These are phyloP conservation scores for Corchorus capsularis DNA, from an alignment of 345 rosid species.

Conservation along the genomic window DNA sequence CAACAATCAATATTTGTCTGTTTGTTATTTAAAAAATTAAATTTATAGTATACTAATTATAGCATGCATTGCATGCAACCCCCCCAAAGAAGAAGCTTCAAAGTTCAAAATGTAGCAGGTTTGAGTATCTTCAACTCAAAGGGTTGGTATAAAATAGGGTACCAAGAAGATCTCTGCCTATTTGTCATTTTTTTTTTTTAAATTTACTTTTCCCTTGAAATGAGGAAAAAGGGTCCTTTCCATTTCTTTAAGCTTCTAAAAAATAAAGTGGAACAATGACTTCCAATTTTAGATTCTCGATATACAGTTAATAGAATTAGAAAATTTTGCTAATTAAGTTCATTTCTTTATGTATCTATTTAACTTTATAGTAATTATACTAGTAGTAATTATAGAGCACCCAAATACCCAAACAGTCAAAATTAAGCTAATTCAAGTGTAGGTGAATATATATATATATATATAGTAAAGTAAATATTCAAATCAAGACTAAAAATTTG, in stretches of 20 bases:
- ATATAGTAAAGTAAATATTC: too few relatives aligned
- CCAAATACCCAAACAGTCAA: neutral
- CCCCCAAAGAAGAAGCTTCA: neutral
- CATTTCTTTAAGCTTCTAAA: neutral
- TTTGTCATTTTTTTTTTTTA: neutral
- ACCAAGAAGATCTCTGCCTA: neutral
- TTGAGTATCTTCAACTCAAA: constrained; percentile 24
- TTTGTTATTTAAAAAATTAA: too few relatives aligned
- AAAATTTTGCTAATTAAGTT: neutral
- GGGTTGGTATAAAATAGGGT: neutral
- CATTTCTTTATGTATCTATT: neutral
- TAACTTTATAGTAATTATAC: neutral
- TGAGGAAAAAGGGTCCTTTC: neutral
- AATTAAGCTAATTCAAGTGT: neutral
- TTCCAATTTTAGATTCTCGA: too few relatives aligned
- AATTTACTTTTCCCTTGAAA: neutral
- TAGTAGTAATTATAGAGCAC: neutral
- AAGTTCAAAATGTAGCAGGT: neutral
- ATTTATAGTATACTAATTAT: neutral
- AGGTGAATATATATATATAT: too few relatives aligned
- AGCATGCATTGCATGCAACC: constrained; percentile 2
- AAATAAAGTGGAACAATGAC: too few relatives aligned
- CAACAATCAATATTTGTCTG: neutral
- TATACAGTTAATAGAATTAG: too few relatives aligned
- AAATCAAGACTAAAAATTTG: too few relatives aligned